Conservation (phyloP, 345 rosid species). For the Eucalyptus microcorys region DNA sequence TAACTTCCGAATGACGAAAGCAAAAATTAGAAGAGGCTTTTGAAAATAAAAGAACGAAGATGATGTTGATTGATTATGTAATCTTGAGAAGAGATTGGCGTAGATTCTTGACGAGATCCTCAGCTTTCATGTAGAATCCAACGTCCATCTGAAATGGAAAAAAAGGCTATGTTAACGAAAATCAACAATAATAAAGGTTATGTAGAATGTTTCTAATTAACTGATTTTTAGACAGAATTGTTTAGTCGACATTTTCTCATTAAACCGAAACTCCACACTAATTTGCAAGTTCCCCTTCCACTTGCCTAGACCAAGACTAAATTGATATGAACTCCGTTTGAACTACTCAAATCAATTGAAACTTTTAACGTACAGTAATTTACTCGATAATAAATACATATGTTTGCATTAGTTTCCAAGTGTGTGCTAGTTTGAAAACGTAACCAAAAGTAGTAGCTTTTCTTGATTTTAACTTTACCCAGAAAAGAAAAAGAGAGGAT, state of each 20-base stretch:
- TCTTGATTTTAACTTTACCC: neutral
- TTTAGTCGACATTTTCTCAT: neutral
- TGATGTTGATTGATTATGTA: neutral
- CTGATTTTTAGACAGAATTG: neutral
- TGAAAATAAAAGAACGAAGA: neutral
- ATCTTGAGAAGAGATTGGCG: conserved; percentile 8
- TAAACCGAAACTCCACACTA: neutral
- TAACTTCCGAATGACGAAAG: neutral
- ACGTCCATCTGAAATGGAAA: conserved; percentile 25
- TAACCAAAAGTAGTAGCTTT: neutral
- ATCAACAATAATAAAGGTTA: neutral
- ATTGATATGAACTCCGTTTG: neutral
- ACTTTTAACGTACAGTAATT: neutral
- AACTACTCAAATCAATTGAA: neutral
- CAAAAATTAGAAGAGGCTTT: neutral
- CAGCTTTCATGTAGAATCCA: conserved; percentile 14
- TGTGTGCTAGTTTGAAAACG: neutral
- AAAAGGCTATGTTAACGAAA: neutral
- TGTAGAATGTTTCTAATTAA: neutral
- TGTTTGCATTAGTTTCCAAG: neutral
- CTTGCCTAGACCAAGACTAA: neutral
- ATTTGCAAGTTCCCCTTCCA: neutral
- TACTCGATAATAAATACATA: neutral
- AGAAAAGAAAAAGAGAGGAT: neutral
- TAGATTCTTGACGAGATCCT: conserved; percentile 36